Evolutionary conservation across 176 grass and related monocot species (phyloP).

Genomic region (Dendrocalamus sinicus): DNA sequence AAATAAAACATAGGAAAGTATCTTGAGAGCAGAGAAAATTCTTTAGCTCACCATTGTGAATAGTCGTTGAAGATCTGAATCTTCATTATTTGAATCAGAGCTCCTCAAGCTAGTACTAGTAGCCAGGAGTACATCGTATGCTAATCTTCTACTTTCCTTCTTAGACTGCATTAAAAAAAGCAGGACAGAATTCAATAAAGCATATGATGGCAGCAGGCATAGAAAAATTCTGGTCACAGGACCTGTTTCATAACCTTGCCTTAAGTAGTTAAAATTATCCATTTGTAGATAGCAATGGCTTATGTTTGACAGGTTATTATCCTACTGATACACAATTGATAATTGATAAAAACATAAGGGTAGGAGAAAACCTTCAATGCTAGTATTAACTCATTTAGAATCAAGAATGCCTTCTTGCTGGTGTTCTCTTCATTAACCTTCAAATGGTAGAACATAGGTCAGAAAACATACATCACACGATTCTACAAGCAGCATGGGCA

Average conservation of each 20-base stretch:
- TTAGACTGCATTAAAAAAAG: slow-evolving; percentile 67
- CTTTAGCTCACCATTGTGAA: slow-evolving; percentile 82
- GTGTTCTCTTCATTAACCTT: slow-evolving; percentile 87
- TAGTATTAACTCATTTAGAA: slow-evolving; percentile 95
- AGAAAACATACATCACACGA: slow-evolving; percentile 41
- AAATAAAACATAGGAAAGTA: slow-evolving; percentile 21
- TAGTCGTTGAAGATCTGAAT: slow-evolving; percentile 83
- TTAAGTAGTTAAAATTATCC: neutral
- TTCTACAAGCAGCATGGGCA: slow-evolving; percentile 7
- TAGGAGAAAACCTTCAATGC: slow-evolving; percentile 69
- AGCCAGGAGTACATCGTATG: slow-evolving; percentile 84
- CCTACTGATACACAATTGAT: slow-evolving; percentile 19
- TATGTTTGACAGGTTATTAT: slow-evolving; percentile 16
- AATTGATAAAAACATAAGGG: slow-evolving; percentile 15
- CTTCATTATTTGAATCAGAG: slow-evolving; percentile 54
- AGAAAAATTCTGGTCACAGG: neutral
- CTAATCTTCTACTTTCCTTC: slow-evolving; percentile 85
- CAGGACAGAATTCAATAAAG: slow-evolving; percentile 7
- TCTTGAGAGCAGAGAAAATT: slow-evolving; percentile 34
- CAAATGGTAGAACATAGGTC: slow-evolving; percentile 47
- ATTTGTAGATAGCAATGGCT: slow-evolving; percentile 18
- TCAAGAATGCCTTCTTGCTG: slow-evolving; percentile 91
- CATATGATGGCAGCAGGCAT: slow-evolving; percentile 1
- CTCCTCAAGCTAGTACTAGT: slow-evolving; percentile 73
- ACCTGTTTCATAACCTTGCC: slow-evolving; percentile 1